phyloP scores from a whole-genome alignment of 371 early-diverging fungal species.

The Mortierella sp. region DNA sequence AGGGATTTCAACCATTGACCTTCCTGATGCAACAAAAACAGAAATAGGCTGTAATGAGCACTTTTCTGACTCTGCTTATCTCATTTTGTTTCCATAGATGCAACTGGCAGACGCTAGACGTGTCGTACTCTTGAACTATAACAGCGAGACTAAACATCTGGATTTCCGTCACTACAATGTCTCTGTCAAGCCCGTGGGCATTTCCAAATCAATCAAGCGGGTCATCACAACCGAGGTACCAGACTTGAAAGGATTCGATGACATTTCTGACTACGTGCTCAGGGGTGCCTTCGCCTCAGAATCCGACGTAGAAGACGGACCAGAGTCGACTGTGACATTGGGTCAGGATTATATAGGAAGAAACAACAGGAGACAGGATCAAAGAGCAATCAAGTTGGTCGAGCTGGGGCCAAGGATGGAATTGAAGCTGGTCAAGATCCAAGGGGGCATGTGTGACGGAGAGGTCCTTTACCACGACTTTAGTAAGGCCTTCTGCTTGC shows the following conservation, averaged over 20 bases:
- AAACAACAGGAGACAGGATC: conserved; percentile 79
- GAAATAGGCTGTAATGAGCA: too few relatives aligned
- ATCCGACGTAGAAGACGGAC: conserved; percentile 93
- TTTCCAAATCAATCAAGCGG: conserved; percentile 91
- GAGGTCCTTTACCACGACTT: conserved; percentile 90
- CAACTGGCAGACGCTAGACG: conserved; percentile 89
- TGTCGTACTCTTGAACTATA: conserved; percentile 92
- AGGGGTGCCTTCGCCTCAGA: conserved; percentile 90
- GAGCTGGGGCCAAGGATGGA: conserved; percentile 96
- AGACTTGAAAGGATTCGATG: conserved; percentile 81
- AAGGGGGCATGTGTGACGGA: conserved; percentile 92
- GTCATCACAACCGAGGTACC: conserved; percentile 81
- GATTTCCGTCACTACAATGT: conserved; percentile 95
- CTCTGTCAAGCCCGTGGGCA: conserved; percentile 86
- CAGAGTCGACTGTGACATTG: conserved; percentile 80
- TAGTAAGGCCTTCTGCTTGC: too few relatives aligned
- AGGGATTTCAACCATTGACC: too few relatives aligned
- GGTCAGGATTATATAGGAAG: conserved; percentile 84
- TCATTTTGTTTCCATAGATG: conserved; percentile 64
- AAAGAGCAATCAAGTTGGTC: conserved; percentile 85
- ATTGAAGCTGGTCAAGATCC: conserved; percentile 89
- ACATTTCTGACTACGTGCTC: conserved; percentile 93
- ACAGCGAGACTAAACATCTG: conserved; percentile 83
- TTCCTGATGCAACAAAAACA: too few relatives aligned
- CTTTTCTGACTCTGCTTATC: background rate